Evolutionary conservation across 176 grass and related monocot species (phyloP).

Genomic region (Elaeis guineensis): DNA sequence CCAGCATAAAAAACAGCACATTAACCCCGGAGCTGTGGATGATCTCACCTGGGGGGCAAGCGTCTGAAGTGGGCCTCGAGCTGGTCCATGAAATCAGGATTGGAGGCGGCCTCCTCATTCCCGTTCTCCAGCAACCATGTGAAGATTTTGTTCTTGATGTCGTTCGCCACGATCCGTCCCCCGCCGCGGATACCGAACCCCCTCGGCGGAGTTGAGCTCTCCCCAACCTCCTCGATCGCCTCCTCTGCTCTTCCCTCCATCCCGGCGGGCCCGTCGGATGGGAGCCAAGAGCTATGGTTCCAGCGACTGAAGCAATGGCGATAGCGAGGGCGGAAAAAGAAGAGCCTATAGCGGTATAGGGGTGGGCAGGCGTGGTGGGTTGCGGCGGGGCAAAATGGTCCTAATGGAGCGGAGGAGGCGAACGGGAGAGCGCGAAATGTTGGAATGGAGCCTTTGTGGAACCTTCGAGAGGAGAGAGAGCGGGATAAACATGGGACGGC

Average conservation of each 20-base stretch:
- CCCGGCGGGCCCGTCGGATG: conserved; percentile 3
- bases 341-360: not conserved
- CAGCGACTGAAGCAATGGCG: no score
- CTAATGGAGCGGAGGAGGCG: not conserved
- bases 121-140: conserved; percentile 57
- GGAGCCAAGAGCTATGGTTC: conserved; percentile 10
- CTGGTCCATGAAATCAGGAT: conserved; percentile 50
- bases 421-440: not conserved
- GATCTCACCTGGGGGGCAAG: conserved; percentile 51
- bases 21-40: no score
- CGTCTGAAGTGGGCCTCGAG: conserved; percentile 72
- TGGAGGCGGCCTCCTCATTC: conserved; percentile 50
- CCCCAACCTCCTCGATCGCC: conserved; percentile 72
- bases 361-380: conserved; percentile 1
- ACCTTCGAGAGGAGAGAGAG: no score
- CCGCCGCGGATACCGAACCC: not conserved
- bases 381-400: conserved; percentile 24
- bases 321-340: not conserved
- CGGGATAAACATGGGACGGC: no score
- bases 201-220: conserved; percentile 75
- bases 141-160: conserved; percentile 45
- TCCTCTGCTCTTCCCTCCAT: conserved; percentile 13
- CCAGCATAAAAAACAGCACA: no score
- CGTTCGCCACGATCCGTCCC: conserved; percentile 22
- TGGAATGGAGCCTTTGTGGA: not conserved